Conservation (phyloP, 2,329 filamentous ascomycete species). For the Malbranchea zuffiana region DNA sequence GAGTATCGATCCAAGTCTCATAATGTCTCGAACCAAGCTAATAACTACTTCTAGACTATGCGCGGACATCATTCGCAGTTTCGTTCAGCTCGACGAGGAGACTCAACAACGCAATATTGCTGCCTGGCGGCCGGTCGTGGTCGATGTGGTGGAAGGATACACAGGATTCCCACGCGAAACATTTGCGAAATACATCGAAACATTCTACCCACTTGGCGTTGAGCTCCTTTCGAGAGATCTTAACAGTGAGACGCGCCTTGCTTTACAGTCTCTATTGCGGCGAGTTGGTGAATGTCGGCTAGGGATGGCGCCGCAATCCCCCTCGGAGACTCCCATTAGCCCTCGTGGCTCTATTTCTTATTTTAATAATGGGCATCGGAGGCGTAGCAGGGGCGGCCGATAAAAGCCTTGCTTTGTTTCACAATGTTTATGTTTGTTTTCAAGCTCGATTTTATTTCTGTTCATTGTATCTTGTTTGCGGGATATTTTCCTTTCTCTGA, state of each 20-base stretch:
- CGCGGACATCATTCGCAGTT: conserved; percentile 82
- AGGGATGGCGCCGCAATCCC: conserved; percentile 32
- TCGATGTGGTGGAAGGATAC: conserved; percentile 92
- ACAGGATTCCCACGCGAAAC: conserved; percentile 68
- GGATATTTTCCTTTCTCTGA: not conserved
- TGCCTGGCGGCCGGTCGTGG: conserved; percentile 93
- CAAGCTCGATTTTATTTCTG: not conserved
- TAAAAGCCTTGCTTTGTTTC: conserved; percentile 6
- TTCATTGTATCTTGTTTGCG: not conserved
- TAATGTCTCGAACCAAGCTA: conserved; percentile 13
- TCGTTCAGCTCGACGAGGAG: conserved; percentile 80
- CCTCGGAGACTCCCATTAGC: conserved; percentile 22
- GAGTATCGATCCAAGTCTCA: conserved; percentile 23
- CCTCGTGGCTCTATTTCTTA: conserved; percentile 29
- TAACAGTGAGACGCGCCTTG: conserved; percentile 63
- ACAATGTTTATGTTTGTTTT: no score
- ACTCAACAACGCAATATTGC: conserved; percentile 94
- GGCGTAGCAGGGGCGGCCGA: conserved; percentile 21
- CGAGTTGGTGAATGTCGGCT: conserved; percentile 68
- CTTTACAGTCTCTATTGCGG: conserved; percentile 65
- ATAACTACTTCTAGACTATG: conserved; percentile 49
- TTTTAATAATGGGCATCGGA: conserved; percentile 17
- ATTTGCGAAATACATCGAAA: conserved; percentile 66
- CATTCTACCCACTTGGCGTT: conserved; percentile 78
- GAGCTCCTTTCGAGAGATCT: conserved; percentile 76